Percentiles rank a stretch among this genome's conserved stretches.
Conservation (phyloP, 2,329 filamentous ascomycete species). For the Botrytis elliptica region DNA sequence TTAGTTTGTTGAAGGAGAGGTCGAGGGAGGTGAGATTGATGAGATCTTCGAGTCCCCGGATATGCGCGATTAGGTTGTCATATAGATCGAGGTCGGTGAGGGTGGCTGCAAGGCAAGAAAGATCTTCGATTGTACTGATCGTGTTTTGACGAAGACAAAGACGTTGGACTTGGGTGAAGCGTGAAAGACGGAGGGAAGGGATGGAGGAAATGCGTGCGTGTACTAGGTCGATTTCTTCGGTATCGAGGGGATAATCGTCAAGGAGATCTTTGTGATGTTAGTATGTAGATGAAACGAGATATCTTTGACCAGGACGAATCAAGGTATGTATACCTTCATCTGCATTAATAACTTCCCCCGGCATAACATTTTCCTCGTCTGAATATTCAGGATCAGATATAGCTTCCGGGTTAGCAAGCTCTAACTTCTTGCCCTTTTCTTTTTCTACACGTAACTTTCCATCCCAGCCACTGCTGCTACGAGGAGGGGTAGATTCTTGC, state of each 20-base stretch:
- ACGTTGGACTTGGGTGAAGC: conserved; percentile 73
- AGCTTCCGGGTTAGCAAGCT: conserved; percentile 75
- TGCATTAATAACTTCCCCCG: conserved; percentile 72
- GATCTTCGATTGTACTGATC: conserved; percentile 76
- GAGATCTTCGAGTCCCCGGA: conserved; percentile 78
- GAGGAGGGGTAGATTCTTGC: conserved; percentile 29
- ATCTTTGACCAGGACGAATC: background rate
- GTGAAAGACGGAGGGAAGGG: conserved; percentile 72
- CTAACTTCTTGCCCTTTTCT: conserved; percentile 52
- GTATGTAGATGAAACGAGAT: background rate
- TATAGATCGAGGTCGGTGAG: conserved; percentile 89
- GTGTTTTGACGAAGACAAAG: conserved; percentile 92
- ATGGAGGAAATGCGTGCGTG: conserved; percentile 83
- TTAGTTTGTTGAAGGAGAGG: conserved; percentile 98
- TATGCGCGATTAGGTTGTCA: conserved; percentile 89
- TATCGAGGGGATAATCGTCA: conserved; percentile 58
- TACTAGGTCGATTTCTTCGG: conserved; percentile 82
- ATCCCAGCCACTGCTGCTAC: conserved; percentile 75
- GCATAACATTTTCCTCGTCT: conserved; percentile 66
- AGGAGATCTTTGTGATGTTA: conserved; percentile 51
- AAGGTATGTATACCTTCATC: conserved; percentile 64
- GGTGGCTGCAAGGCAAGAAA: conserved; percentile 62
- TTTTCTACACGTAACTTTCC: conserved; percentile 72
- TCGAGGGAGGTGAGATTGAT: conserved; percentile 76
- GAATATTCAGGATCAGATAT: conserved; percentile 84